These are phyloP conservation scores for Xerocomus spinulosus DNA, from an alignment of 768 basidiomycete genomes.

Conservation along the genomic window DNA sequence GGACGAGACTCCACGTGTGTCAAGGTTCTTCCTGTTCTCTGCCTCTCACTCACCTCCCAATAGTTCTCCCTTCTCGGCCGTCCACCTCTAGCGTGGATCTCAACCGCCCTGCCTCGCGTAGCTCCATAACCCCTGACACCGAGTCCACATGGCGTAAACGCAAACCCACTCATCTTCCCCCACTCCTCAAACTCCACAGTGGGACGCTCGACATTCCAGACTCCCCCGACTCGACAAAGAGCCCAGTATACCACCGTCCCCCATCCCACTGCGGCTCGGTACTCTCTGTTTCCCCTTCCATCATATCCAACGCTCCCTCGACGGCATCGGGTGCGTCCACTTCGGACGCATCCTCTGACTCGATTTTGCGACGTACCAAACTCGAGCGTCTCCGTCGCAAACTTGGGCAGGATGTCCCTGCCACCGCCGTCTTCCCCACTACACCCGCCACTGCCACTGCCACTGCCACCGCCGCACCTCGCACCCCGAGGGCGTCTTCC, in stretches of 20 bases:
- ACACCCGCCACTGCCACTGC: background rate
- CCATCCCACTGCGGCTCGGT: slow-evolving; percentile 16
- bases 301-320: slow-evolving; percentile 16
- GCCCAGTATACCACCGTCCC: slow-evolving; percentile 6
- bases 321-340: slow-evolving; percentile 20
- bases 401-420: slow-evolving; percentile 60
- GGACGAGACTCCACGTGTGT: slow-evolving; percentile 4
- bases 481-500: slow-evolving; percentile 1
- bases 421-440: slow-evolving; percentile 54
- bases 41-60: background rate
- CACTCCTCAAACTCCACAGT: slow-evolving; percentile 18
- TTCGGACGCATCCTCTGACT: slow-evolving; percentile 33
- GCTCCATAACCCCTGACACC: slow-evolving; percentile 1
- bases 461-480: slow-evolving; percentile 12
- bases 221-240: background rate
- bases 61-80: background rate
- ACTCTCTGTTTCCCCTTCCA: slow-evolving; percentile 17
- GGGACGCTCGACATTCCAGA: slow-evolving; percentile 1
- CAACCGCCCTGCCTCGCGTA: background rate
- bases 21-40: accelerated
- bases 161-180: slow-evolving; percentile 27
- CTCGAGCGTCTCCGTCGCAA: slow-evolving; percentile 59
- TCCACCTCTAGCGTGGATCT: slow-evolving; percentile 3
- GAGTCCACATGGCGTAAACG: slow-evolving; percentile 23
- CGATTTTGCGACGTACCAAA: slow-evolving; percentile 46